Base-by-base conservation (phyloP, 345 rosid genomes). In the Aquilaria sinensis region DNA sequence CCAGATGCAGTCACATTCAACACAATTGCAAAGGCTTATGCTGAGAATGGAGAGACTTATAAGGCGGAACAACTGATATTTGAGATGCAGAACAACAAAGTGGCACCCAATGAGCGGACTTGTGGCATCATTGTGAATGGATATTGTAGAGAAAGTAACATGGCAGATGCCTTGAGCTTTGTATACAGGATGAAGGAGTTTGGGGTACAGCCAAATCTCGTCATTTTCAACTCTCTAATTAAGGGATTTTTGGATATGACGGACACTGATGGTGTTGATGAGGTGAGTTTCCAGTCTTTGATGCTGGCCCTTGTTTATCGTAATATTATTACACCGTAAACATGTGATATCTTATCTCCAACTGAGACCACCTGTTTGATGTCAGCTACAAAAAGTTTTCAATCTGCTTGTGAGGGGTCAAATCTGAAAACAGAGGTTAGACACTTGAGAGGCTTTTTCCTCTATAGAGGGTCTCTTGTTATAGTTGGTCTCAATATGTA, bases 1-100 rank as follows among this genome's bases (percentile, higher is more conserved):
- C 96, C 97, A 12, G 96, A 93, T 69, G 92, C 75, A 56, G 92
- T 93, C 76, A 90, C 96, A 11, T 93, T 73, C 71, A 90, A 88
- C 73, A 88, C 87, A 15, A 61, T 93, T 69, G 94, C 92, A 5
- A 80, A 79, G 70, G 94, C 97, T 29, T 86, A 93, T 78, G 79
- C 90, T 1, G 74, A 76, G 76, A 67, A 69, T 0, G 80, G 85
- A 53, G 86, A 83, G 77, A 79, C 90, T 11, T 65, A 47, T 48
- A 81, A 67, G 72, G 94, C 97, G 4, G 97, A 93, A 68, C 82
- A 83, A 49, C 71, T 93, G 83, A 79, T 93, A 73, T 63, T 74
- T 2, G 82, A 88, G 77, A 93, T 93, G 96, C 70, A 69, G 72
- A 79, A 78, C 69, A 79, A 70, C 70, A 72, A 70, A 68, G 83